Conservation (phyloP, 2,329 filamentous ascomycete genomes). For the Colletotrichum australisinense region DNA sequence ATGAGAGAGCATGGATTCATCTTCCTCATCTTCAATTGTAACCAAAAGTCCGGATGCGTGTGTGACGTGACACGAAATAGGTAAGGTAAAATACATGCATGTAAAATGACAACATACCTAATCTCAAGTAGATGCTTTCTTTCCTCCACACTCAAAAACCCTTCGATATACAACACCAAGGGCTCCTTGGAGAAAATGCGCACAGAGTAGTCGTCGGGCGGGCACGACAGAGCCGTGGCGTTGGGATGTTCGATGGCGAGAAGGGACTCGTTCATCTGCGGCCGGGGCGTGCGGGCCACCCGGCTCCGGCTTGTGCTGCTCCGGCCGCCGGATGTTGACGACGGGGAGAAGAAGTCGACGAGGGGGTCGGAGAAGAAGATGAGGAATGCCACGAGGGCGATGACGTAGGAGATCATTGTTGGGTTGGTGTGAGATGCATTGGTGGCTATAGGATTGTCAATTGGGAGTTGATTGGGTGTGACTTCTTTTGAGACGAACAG, state of each 20-base stretch:
- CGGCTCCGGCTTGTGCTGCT: slow-evolving; percentile 16
- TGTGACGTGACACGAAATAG: not conserved
- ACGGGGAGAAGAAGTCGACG: slow-evolving; percentile 48
- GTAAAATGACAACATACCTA: slow-evolving; percentile 50
- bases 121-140: slow-evolving; percentile 60
- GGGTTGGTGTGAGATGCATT: not conserved
- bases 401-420: slow-evolving; percentile 58
- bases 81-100: slow-evolving; percentile 5
- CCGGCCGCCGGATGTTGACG: not conserved
- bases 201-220: slow-evolving; percentile 55
- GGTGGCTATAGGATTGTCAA: not conserved
- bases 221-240: slow-evolving; percentile 50
- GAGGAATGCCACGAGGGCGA: slow-evolving; percentile 54
- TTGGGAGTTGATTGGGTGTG: not conserved
- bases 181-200: slow-evolving; percentile 62
- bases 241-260: slow-evolving; percentile 58
- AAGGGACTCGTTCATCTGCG: slow-evolving; percentile 61
- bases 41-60: no score
- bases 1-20: no score
- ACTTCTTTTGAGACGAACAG: not conserved
- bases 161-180: slow-evolving; percentile 65
- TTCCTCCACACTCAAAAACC: slow-evolving; percentile 59
- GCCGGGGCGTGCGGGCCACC: slow-evolving; percentile 51
- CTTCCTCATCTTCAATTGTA: no score
- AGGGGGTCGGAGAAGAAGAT: slow-evolving; percentile 59